Evolutionary conservation across 192 early-diverging fungal species (phyloP), one percentile per base, ranked within the genome.

Genomic region (Thamnidium elegans): DNA sequence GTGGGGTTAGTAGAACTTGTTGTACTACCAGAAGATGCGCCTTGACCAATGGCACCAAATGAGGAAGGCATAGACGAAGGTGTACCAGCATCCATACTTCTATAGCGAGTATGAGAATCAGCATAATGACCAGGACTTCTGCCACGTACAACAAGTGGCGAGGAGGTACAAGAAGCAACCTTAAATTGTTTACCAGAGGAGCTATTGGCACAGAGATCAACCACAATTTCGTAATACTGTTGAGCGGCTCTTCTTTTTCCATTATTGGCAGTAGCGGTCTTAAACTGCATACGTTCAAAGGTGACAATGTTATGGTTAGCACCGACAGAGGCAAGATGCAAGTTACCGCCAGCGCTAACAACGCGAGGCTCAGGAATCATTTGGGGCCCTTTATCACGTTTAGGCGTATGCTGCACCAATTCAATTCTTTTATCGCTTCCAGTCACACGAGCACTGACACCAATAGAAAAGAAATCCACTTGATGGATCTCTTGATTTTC

Each of bases 251-350:
- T 77, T 48, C 92, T 83, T 69, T 92, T 92, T 45, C 91, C 91
- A 71, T 94, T 95, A 72, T 95, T 97, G 45, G 91, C 90, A 0
- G 94, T 97, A 17, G 94, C 94, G 0, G 88, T 87, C 73, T 95
- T 95, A 84, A 97, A 97, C 78, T 97, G 94, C 36, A 97, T 77
- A 3, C 94, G 84, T 58, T 97, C 93, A 68, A 92, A 97, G 32
- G 89, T 87, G 1, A 84, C 86, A 0, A 82, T 67, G 34, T 68
- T 77, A 56, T 81, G 74, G 45, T 80, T 80, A 1, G 74, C 64
- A 1, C 74, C 74, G 0, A 86, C 79, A 48, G 80, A 51, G 8
- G 67, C 62, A 53, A 74, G 47, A 34, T 78, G 76, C 1, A 86
- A 62, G 52, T 82, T 83, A 9, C 86, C 87, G n/a, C 79, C 85